A percentile compares a stretch with the other conserved stretches of the same genome.
phyloP scores from a whole-genome alignment of 176 grass and related monocot species.

The Carex scoparia region DNA sequence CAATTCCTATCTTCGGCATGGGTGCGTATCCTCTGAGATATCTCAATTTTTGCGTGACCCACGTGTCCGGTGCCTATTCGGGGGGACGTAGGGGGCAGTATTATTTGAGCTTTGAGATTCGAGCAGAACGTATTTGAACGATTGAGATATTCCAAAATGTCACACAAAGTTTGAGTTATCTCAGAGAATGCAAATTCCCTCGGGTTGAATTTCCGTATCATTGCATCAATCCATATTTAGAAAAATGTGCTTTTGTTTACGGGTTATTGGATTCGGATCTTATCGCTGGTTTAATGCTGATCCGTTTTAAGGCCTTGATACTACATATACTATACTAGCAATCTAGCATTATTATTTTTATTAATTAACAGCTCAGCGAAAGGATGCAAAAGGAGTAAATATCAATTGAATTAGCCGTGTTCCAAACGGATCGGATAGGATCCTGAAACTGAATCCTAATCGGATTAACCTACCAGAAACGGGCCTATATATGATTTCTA shows the following conservation, averaged over 20 bases:
- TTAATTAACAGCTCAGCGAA: not conserved
- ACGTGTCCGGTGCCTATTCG: no score
- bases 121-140: no score
- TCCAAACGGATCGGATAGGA: not conserved
- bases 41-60: no score
- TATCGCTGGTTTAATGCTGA: not conserved
- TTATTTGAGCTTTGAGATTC: no score
- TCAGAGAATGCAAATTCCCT: no score
- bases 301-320: not conserved
- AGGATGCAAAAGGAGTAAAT: not conserved
- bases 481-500: conserved; percentile 8
- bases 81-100: no score
- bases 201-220: not conserved
- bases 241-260: not conserved
- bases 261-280: not conserved
- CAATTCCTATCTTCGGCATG: conserved; percentile 15
- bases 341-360: not conserved
- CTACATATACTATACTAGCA: no score
- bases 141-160: no score
- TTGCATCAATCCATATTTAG: conserved; percentile 9
- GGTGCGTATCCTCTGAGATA: no score
- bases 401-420: not conserved
- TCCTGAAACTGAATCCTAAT: not conserved
- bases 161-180: no score
- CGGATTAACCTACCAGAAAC: not conserved